phyloP scores from a whole-genome alignment of 768 basidiomycete species.

The Boletus patriciae region DNA sequence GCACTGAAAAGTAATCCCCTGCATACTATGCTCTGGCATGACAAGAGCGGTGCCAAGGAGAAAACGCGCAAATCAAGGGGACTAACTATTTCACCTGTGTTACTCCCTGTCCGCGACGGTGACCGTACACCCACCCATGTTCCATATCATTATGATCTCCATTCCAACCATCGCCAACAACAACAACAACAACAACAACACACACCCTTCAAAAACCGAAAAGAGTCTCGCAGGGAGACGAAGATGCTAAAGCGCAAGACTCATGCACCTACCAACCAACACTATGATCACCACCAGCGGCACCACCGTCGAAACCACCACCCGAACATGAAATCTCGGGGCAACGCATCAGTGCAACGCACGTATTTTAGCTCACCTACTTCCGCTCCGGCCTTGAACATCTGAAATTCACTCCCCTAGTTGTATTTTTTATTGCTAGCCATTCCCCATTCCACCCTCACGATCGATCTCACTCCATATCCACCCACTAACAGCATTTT shows the following conservation, averaged over 20 bases:
- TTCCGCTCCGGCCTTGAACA: conserved; percentile 29
- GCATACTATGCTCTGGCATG: conserved; percentile 55
- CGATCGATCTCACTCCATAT: conserved; percentile 8
- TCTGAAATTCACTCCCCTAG: conserved; percentile 19
- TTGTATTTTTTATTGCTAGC: conserved; percentile 23
- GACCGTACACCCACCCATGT: conserved; percentile 54
- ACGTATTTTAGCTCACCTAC: conserved; percentile 39
- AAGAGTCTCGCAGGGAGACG: conserved; percentile 66
- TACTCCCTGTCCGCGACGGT: conserved; percentile 52
- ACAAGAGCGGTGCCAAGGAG: conserved; percentile 25
- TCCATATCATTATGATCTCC: conserved; percentile 33
- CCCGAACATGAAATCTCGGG: conserved; percentile 63
- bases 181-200: conserved; percentile 28
- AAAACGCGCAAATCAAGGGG: conserved; percentile 29
- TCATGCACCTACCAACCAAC: conserved; percentile 39
- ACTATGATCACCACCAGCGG: conserved; percentile 46
- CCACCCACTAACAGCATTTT: conserved; percentile 16
- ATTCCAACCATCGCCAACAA: conserved; percentile 39
- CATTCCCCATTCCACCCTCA: conserved; percentile 10
- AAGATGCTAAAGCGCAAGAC: conserved; percentile 64
- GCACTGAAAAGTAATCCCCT: conserved; percentile 57
- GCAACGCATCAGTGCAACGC: conserved; percentile 55
- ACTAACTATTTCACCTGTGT: conserved; percentile 50
- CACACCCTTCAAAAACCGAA: conserved; percentile 52
- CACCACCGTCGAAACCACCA: conserved; percentile 58